Evolutionary conservation across 192 early-diverging fungal species (phyloP), one percentile per base, ranked within the genome.

Genomic region (Coemansia furcata): DNA sequence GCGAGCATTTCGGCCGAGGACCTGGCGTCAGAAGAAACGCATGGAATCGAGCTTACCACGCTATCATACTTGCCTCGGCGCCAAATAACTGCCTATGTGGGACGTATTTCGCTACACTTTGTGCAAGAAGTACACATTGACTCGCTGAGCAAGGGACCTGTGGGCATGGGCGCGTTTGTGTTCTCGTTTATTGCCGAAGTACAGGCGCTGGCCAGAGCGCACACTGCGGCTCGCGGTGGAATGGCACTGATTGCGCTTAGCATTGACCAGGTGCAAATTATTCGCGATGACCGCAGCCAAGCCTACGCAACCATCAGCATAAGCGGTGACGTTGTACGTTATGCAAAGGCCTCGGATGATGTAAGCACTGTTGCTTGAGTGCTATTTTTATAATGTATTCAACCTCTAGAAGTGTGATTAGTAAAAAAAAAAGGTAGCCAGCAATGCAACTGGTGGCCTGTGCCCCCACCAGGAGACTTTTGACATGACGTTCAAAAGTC

Each of bases 71-170:
- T 94, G 33, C 92, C 90, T 3, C 67, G 74, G 36, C 70, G 75
- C 0, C 69, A 67, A 2, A 80, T 87, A 23, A 77, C 77, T 10
- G 77, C 80, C 10, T 84, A 89, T 57, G 74, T 93, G 26, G 92
- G 92, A 29, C 86, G 89, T 11, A 72, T 94, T 0, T 89, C 89
- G 0, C 79, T 94, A 11, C 92, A 94, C 65, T 94, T 94, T 82
- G 88, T 94, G 39, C 91, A 92, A 49, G 92, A 94, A 62, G 80
- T 66, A 59, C 44, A 71, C 77, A 49, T 58, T 65, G 47, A 84
- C 72, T 58, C 63, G 33, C 55, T 30, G 15, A 64, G 63, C 42
- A 69, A 58, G 58, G 84, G 76, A 35, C 75, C 76, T 15, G 80
- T 87, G 35, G 90, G 92, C 1, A 90, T 90, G 86, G 89, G 89